Percentiles rank a stretch among this genome's conserved stretches.
Evolutionary conservation across 108 stramenopile species (phyloP).

Genomic region (Fistulifera pelliculosa): DNA sequence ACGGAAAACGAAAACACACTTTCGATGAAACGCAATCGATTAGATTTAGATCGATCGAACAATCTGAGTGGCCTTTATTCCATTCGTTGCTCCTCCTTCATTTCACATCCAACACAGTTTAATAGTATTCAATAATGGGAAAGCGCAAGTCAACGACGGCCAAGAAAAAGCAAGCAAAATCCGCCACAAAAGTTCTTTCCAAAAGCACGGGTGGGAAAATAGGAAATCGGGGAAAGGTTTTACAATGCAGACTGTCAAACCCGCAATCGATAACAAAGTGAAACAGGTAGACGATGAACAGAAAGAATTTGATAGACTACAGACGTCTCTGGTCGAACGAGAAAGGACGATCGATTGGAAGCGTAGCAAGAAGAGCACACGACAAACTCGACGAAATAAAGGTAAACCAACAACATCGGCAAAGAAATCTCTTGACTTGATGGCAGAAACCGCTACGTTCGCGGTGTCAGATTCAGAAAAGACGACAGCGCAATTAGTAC

Average conservation of each 20-base stretch:
- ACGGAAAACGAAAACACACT: too few species aligned
- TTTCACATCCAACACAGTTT: too few species aligned
- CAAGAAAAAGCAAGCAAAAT: constrained; percentile 15
- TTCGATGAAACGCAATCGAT: too few species aligned
- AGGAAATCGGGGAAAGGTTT: background rate
- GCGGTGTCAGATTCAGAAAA: background rate
- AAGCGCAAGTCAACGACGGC: constrained; percentile 5
- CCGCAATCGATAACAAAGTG: background rate
- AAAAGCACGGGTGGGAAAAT: background rate
- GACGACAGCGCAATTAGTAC: background rate
- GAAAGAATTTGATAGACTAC: constrained; percentile 3
- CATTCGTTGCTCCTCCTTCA: too few species aligned
- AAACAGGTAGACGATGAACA: background rate
- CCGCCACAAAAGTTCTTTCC: constrained; percentile 1
- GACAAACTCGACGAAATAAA: background rate
- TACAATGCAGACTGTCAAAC: background rate
- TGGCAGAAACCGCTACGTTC: too few species aligned
- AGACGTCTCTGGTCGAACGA: background rate
- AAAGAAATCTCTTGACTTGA: background rate
- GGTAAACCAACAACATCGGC: constrained; percentile 1
- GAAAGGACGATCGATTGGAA: constrained; percentile 6
- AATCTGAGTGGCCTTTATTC: too few species aligned
- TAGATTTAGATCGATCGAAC: too few species aligned
- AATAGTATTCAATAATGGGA: constrained; percentile 7
- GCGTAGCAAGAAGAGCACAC: background rate